Conservation (phyloP, 768 basidiomycete genomes). For the Trametes coccinea region DNA sequence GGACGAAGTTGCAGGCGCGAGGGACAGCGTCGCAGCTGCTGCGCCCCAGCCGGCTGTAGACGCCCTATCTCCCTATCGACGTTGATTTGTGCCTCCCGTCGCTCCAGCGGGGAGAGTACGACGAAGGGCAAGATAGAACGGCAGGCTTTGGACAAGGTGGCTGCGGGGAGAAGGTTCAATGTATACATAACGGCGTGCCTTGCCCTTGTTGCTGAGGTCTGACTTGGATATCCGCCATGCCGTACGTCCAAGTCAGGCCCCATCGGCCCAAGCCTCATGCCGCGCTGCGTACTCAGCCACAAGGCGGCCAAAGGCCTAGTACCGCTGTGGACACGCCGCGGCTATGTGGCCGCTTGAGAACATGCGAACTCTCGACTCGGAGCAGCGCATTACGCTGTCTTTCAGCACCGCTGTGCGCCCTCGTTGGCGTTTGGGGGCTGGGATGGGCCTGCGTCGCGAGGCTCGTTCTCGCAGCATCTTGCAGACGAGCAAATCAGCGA, state of each 20-base stretch:
- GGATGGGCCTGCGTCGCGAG: too few species aligned
- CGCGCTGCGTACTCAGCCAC: background rate
- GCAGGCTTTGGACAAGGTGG: background rate
- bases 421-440: too few species aligned
- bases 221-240: slow-evolving; percentile 3
- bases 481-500: too few species aligned
- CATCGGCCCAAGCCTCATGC: background rate
- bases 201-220: background rate
- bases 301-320: too few species aligned
- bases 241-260: background rate
- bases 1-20: background rate
- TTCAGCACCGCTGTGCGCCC: too few species aligned
- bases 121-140: background rate
- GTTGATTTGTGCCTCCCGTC: background rate
- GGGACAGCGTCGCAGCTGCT: background rate
- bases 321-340: background rate
- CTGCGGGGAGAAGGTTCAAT: slow-evolving; percentile 11
- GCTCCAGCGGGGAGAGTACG: background rate
- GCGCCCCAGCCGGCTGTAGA: too few species aligned
- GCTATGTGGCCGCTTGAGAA: background rate
- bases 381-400: background rate
- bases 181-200: slow-evolving; percentile 9
- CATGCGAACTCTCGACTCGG: background rate
- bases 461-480: too few species aligned
- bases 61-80: too few species aligned